A percentile compares a stretch with the other conserved stretches of the same genome.
phyloP scores from a whole-genome alignment of 306 rosid genomes.

The Inga oerstediana region DNA sequence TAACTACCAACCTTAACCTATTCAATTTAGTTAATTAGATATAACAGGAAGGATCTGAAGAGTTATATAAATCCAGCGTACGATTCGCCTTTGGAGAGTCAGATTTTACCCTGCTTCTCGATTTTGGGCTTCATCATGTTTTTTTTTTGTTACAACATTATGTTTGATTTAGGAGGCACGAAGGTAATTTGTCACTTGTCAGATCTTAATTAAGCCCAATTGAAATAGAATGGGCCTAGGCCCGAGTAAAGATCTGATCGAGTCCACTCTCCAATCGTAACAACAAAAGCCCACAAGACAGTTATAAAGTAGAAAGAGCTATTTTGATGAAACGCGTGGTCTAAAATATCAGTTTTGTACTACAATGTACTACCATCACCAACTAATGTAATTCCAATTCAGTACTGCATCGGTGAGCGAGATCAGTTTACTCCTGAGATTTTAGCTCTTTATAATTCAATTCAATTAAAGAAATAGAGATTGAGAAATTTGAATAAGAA shows the following conservation, averaged over 20 bases:
- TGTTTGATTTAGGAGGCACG: too few species aligned
- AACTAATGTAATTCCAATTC: background rate
- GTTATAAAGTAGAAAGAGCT: background rate
- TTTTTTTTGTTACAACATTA: too few species aligned
- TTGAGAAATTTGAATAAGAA: background rate
- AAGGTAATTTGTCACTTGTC: background rate
- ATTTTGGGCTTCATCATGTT: background rate
- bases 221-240: background rate
- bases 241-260: background rate
- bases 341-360: conserved; percentile 12
- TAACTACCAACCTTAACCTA: too few species aligned
- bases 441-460: background rate
- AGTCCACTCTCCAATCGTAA: background rate
- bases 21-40: too few species aligned
- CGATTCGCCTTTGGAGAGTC: background rate
- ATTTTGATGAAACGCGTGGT: too few species aligned
- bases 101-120: too few species aligned
- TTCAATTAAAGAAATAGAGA: background rate
- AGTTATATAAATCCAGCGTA: too few species aligned
- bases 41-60: too few species aligned
- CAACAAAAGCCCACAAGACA: background rate
- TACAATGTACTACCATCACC: conserved; percentile 23
- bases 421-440: background rate
- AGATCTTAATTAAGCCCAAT: background rate
- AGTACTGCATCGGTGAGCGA: background rate